Evolutionary conservation across 148 eudicot species (phyloP).

Genomic region (Cornus suecica): DNA sequence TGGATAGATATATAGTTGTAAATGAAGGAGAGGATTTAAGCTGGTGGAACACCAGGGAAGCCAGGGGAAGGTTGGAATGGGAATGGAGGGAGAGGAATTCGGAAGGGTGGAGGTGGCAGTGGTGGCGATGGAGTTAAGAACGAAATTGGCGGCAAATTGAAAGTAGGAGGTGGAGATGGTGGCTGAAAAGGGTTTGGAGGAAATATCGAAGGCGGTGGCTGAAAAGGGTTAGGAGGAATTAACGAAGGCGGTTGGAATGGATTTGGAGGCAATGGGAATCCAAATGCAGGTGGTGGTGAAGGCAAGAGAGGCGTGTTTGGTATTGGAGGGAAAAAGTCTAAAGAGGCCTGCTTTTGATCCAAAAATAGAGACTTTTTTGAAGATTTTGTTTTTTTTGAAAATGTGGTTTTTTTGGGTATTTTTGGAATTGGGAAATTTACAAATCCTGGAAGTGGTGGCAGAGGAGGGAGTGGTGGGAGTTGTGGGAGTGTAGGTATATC

Average conservation of each 20-base stretch:
- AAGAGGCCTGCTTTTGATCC: constrained; percentile 6
- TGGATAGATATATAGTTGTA: neutral
- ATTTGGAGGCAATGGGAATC: constrained; percentile 37
- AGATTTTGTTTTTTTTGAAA: neutral
- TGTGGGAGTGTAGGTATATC: constrained; percentile 31
- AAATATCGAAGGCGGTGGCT: constrained; percentile 36
- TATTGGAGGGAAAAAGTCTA: constrained; percentile 23
- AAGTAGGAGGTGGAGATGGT: constrained; percentile 27
- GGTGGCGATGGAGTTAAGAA: constrained; percentile 38
- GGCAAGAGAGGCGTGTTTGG: constrained; percentile 12
- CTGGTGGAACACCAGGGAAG: constrained; percentile 34
- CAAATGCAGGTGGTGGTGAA: constrained; percentile 25
- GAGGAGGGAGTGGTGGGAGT: constrained; percentile 41
- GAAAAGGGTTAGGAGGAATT: constrained; percentile 37
- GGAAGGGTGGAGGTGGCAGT: constrained; percentile 18
- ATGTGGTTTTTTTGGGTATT: neutral
- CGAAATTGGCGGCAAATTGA: constrained; percentile 18
- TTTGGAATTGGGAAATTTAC: constrained; percentile 23
- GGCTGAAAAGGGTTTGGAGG: constrained; percentile 49
- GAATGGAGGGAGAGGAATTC: constrained; percentile 31
- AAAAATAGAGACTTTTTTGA: neutral
- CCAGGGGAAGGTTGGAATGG: constrained; percentile 48
- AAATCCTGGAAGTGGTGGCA: constrained; percentile 38
- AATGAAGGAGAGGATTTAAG: constrained; percentile 24
- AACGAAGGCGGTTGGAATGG: constrained; percentile 30